Evolutionary conservation across 768 basidiomycete species (phyloP), one percentile per base, ranked within the genome.

Genomic region (Cubamyces lactineus): DNA sequence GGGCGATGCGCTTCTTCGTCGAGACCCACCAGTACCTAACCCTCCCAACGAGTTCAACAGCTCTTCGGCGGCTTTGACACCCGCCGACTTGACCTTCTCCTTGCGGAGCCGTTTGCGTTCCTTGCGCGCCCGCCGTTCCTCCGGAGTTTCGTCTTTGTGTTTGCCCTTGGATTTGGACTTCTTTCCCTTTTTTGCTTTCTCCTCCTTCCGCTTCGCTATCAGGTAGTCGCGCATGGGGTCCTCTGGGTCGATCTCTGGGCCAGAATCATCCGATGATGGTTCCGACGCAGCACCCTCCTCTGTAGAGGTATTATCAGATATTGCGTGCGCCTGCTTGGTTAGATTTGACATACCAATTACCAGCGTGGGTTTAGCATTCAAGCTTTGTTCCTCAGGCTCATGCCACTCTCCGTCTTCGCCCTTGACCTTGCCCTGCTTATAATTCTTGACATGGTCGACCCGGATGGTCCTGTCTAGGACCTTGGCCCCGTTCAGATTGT

Each of bases 161-260:
- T 85, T 89, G 52, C 80, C 78, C 72, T 90, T 91, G 21, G 82
- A 80, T 69, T 86, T 88, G 5, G 74, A 70, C 70, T 88, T 87
- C 76, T 88, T 89, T n/a, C 70, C 67, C 62, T 79, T 82, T 67
- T 80, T 78, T 60, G 81, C 85, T 66, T 87, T 90, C 70, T 85
- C 84, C 70, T 93, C 91, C 66, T 78, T 84, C 68, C 84, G 82
- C 72, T 96, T 84, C 0, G 86, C 82, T 41, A 95, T 76, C 38
- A 99, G 79, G 72, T 92, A 98, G 63, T 95, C 96, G 28, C 89
- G 86, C 97, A 99, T 98, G 0, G 97, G 97, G 75, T 99, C 97
- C 72, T 98, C 96, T 1, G 92, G 92, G 73, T 98, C 96, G 59
- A 97, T 90, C 9, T 84, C 80, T 26, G 86, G 82, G 17, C 77